Evolutionary conservation across 1,284 basidiomycete genomes (phyloP).

Genomic region (Phlebopus sp.): DNA sequence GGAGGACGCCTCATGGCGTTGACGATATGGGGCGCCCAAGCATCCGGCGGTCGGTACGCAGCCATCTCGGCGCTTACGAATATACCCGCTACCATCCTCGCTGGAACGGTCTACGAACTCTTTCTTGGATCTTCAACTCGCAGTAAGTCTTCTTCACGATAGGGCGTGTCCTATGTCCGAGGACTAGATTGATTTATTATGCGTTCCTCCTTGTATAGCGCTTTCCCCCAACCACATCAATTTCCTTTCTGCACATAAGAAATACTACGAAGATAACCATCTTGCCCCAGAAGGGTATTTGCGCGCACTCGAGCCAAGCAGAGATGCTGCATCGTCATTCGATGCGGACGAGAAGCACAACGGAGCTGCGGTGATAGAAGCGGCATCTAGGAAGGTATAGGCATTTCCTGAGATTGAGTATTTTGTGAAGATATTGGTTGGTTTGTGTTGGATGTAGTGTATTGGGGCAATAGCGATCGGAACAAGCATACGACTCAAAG

Average conservation of each 20-base stretch:
- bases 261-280: conserved; percentile 27
- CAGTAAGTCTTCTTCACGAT: conserved; percentile 19
- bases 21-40: conserved; percentile 55
- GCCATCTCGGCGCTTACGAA: conserved; percentile 65
- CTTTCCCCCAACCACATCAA: conserved; percentile 24
- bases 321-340: conserved; percentile 12
- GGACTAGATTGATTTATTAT: conserved; percentile 8
- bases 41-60: conserved; percentile 56
- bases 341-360: conserved; percentile 9
- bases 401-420: too few relatives aligned
- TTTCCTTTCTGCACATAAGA: conserved; percentile 20
- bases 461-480: too few relatives aligned
- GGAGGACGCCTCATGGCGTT: conserved; percentile 58
- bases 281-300: conserved; percentile 22
- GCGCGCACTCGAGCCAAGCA: conserved; percentile 12
- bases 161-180: conserved; percentile 3
- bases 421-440: too few relatives aligned
- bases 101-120: conserved; percentile 49
- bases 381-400: conserved; percentile 17
- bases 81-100: conserved; percentile 57
- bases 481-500: background rate
- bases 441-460: too few relatives aligned
- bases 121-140: conserved; percentile 38
- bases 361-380: background rate
- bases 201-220: conserved; percentile 11